Evolutionary conservation across 306 rosid species (phyloP).

Genomic region (Pterocarpus santalinus): DNA sequence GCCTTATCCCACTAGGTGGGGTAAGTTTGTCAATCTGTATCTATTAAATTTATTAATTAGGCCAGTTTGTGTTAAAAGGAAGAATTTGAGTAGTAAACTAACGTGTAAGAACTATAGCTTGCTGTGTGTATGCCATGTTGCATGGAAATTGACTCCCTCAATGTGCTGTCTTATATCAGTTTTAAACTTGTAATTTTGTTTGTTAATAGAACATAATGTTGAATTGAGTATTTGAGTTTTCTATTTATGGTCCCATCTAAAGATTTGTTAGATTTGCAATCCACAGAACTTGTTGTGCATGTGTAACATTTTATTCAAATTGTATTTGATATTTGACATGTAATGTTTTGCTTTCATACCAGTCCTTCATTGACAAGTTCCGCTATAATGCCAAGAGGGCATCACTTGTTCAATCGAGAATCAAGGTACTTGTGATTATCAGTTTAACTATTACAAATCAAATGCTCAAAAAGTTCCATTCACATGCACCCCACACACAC

Average conservation of each 20-base stretch:
- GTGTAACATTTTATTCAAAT: slow-evolving; percentile 36
- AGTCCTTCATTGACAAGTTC: slow-evolving; percentile 97
- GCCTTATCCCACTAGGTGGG: background rate
- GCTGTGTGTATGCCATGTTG: slow-evolving; percentile 22
- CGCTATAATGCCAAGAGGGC: slow-evolving; percentile 99
- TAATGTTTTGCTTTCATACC: slow-evolving; percentile 50
- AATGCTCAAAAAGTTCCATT: slow-evolving; percentile 17
- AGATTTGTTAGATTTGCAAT: slow-evolving; percentile 6
- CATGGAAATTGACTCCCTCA: background rate
- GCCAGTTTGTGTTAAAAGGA: slow-evolving; percentile 12
- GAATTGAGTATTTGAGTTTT: background rate
- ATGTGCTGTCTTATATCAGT: slow-evolving; percentile 14
- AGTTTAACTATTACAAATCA: slow-evolving; percentile 30
- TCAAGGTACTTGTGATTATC: slow-evolving; percentile 73
- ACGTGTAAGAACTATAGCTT: slow-evolving; percentile 8
- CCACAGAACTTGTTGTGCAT: slow-evolving; percentile 31
- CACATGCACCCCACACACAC: background rate
- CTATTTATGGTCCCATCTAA: background rate
- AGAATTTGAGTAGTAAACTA: slow-evolving; percentile 8
- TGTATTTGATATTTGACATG: slow-evolving; percentile 52
- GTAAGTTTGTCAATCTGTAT: background rate
- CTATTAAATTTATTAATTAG: background rate
- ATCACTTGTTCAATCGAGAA: slow-evolving; percentile 98
- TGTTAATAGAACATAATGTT: background rate
- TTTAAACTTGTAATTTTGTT: background rate